Percentiles rank a stretch among this genome's conserved stretches.
These are phyloP conservation scores for Pyrenochaeta sp. DNA, from an alignment of 2,329 filamentous ascomycete species.

Conservation along the genomic window DNA sequence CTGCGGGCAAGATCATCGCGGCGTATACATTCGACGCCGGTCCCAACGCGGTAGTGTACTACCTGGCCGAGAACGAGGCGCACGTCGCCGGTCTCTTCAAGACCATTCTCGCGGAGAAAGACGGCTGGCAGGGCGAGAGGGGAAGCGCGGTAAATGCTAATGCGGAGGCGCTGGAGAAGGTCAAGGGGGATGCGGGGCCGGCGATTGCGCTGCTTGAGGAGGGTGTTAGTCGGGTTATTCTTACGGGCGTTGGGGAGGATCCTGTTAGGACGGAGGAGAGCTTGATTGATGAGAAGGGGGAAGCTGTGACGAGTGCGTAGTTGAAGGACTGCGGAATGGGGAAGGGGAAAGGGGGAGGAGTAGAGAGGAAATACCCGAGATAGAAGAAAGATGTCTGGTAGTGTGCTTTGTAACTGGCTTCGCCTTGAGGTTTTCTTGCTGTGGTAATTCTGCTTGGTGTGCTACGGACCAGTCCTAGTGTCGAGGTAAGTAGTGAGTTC, in stretches of 20 bases:
- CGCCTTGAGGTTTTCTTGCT: no score
- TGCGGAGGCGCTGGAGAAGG: constrained; percentile 66
- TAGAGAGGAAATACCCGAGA: constrained; percentile 11
- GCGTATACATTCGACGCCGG: constrained; percentile 98
- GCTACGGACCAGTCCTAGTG: no score
- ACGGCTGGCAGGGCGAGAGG: constrained; percentile 72
- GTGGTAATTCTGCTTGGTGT: no score
- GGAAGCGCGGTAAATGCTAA: constrained; percentile 61
- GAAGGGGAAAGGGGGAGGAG: no score
- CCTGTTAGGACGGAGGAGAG: constrained; percentile 81
- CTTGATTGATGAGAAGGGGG: constrained; percentile 69
- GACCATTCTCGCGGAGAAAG: constrained; percentile 66
- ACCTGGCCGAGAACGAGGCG: constrained; percentile 78
- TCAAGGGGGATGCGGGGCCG: constrained; percentile 57
- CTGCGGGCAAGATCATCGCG: constrained; percentile 78
- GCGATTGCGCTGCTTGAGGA: constrained; percentile 64
- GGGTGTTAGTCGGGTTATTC: constrained; percentile 87
- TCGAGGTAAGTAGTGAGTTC: no score
- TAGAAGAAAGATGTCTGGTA: no score
- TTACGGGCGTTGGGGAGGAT: constrained; percentile 90
- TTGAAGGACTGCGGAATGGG: background rate
- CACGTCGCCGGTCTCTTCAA: constrained; percentile 81
- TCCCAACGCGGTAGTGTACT: constrained; percentile 97
- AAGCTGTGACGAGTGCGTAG: constrained; percentile 31
- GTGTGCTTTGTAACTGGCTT: no score